Base-by-base conservation (phyloP, 331 rosid species). In the Quercus phellos region DNA sequence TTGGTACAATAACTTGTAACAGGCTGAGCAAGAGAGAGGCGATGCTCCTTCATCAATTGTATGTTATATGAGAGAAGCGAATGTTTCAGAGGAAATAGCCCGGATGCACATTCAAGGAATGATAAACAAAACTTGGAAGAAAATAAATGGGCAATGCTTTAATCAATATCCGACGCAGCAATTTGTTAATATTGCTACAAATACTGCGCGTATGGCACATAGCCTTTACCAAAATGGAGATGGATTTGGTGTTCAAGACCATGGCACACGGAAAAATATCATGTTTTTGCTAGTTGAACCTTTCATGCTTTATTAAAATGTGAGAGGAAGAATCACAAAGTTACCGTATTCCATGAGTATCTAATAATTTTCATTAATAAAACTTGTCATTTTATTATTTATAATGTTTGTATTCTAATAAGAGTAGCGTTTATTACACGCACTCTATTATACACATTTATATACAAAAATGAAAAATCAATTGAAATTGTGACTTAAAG, bases 11-110 rank as follows among this genome's bases (percentile, higher is more conserved):
- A 16, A 53, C 10, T 7, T 3, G 46, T 21, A 55, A 2, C 81
- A 86, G 97, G 90, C 87, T 4, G 92, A 91, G 72, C 81, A 68
- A 59, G 90, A 91, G 70, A 86, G 91, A 67, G 92, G 97, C 1
- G 97, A 91, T 72, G 87, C 81, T 43, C 80, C 90, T 54, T 91
- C 97, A 0, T 82, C 91, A 26, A 80, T 91, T 54, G 0, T 80
- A 26, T 91, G 94, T 18, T 85, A 81, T 51, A 88, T 86, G 92
- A 75, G 78, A 69, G 82, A 91, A 77, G 79, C 7, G 83, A 55
- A 70, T 38, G 86, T 73, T 27, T 67, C 73, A 32, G 92, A 91
- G 59, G 90, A 88, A 24, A 38, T 30, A 34, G 97, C 97, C 68
- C 69, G 82, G 56, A 73, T 38, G 34, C 70, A 86, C 30, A 79